Conservation (phyloP, 2,329 filamentous ascomycete species). For the Sporothrix humicola region DNA sequence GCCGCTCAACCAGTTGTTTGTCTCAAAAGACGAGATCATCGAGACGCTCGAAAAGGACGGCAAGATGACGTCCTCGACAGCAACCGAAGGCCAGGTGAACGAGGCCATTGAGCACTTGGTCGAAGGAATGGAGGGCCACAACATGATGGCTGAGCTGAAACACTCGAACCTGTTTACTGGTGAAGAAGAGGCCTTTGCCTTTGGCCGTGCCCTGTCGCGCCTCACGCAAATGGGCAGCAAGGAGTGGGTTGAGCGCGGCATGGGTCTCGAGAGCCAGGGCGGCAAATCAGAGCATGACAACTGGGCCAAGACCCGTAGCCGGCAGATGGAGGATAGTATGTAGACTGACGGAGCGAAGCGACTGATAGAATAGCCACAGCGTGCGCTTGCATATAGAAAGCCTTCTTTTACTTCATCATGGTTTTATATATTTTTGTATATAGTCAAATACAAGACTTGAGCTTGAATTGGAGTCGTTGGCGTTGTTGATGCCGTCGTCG, state of each 20-base stretch:
- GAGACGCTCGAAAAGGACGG: conserved; percentile 59
- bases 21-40: conserved; percentile 72
- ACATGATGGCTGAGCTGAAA: conserved; percentile 78
- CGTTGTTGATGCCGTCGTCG: too few species aligned
- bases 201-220: conserved; percentile 83
- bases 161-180: conserved; percentile 86
- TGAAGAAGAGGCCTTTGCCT: conserved; percentile 96
- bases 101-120: conserved; percentile 79
- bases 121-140: conserved; percentile 80
- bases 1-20: conserved; percentile 83
- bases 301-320: conserved; percentile 69
- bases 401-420: neutral
- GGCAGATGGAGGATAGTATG: conserved; percentile 72
- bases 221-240: conserved; percentile 91
- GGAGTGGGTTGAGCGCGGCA: conserved; percentile 90
- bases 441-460: too few species aligned
- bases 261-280: conserved; percentile 67
- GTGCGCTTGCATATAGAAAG: conserved; percentile 5
- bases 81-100: conserved; percentile 54
- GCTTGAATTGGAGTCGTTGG: too few species aligned
- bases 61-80: conserved; percentile 27
- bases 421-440: too few species aligned
- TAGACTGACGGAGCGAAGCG: conserved; percentile 43
- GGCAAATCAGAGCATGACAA: conserved; percentile 67
- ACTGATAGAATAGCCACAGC: neutral